Conservation (phyloP, 2,329 filamentous ascomycete genomes). For the Nectriaceae sp. region DNA sequence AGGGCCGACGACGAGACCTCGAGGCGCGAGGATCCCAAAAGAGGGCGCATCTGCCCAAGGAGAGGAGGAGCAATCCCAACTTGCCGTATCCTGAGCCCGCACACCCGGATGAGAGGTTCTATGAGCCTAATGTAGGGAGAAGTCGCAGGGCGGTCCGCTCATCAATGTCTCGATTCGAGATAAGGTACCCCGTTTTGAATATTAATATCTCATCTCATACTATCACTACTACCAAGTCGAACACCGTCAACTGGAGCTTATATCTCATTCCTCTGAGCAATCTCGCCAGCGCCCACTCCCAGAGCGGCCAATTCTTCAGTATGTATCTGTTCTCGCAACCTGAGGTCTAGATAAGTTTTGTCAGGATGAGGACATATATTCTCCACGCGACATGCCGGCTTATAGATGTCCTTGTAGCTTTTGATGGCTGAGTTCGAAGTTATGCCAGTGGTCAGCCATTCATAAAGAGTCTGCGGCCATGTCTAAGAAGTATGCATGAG, state of each 20-base stretch:
- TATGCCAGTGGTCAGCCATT: not conserved
- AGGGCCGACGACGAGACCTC: conserved; percentile 12
- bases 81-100: conserved; percentile 22
- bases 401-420: conserved; percentile 9
- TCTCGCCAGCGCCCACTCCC: not conserved
- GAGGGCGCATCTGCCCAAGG: conserved; percentile 11
- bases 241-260: not conserved
- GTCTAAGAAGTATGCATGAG: not conserved
- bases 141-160: conserved; percentile 13
- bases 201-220: no score
- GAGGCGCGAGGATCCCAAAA: conserved; percentile 15
- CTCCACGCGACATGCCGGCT: conserved; percentile 17
- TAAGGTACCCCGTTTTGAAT: no score
- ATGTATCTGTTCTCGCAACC: conserved; percentile 3
- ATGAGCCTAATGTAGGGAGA: conserved; percentile 17
- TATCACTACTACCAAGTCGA: no score
- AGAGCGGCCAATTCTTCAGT: not conserved
- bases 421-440: not conserved
- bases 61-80: conserved; percentile 10
- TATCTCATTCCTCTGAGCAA: not conserved
- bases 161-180: no score
- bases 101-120: conserved; percentile 21
- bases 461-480: not conserved
- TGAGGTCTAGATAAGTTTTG: conserved; percentile 16
- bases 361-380: conserved; percentile 17